Evolutionary conservation across 2,329 filamentous ascomycete genomes (phyloP), one percentile per base, ranked within the genome.

Genomic region (Aspergillus sp.): DNA sequence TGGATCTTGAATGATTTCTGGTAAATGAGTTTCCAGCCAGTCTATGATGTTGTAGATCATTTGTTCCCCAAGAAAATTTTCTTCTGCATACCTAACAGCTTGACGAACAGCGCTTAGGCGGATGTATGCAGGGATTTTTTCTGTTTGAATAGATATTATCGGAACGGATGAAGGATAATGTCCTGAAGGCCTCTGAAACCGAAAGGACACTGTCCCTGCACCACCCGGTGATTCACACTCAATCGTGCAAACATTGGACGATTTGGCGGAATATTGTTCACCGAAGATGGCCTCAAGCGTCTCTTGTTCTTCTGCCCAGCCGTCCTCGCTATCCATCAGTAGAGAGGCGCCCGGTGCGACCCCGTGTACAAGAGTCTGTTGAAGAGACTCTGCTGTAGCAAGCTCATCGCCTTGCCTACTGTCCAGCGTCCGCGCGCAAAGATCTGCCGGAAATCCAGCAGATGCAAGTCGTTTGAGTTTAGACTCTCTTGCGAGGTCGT

Each of bases 1-100:
- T 0, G 95, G 95, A 57, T 89, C 85, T 60, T 93, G 87, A 54
- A 97, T 88, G 56, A 98, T 90, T n/a, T 77, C 77, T 57, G 91
- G 88, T 61, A 96, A 86, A 64, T 92, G 88, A 62, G 89, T 86
- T 71, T 98, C 93, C 4, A 98, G 77, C 93, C 93, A 98, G 75
- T 96, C 93, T 52, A 93, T 83, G 12, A 96, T 82, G 63, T 90
- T 90, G 74, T 93, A 98, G 12, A 97, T 84, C 89, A 96, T 96
- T 40, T 91, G 90, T 69, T 96, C 91, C 22, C 91, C 93, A 13
- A 88, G 77, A 30, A 96, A 82, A 27, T 86, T 86, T 50, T 87
- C 82, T 50, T 85, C 79, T 2, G 92, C 87, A 69, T 93, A 86
- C 4, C 84, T 80, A 5, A 97, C 78, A 2, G 88, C 86, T 73